Evolutionary conservation across 352 stramenopile genomes (phyloP).

Genomic region (Pythium phragmiticola): DNA sequence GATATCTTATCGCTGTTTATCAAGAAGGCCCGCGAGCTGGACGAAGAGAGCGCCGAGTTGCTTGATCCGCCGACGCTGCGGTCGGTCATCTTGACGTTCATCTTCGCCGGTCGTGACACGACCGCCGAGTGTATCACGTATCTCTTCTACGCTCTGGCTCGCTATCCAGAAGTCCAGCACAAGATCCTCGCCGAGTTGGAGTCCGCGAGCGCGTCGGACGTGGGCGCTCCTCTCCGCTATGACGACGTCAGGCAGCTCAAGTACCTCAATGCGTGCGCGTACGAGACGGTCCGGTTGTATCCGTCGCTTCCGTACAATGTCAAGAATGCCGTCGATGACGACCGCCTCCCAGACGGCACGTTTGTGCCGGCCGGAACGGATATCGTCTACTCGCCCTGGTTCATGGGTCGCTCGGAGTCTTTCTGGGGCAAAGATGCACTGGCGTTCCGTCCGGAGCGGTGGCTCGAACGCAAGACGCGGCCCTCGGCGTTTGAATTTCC

Average conservation of each 20-base stretch:
- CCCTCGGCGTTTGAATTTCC: slow-evolving; percentile 71
- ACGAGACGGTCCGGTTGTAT: slow-evolving; percentile 72
- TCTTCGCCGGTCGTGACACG: slow-evolving; percentile 86
- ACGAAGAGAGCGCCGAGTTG: slow-evolving; percentile 28
- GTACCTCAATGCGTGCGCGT: slow-evolving; percentile 71
- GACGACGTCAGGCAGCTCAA: slow-evolving; percentile 56
- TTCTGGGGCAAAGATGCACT: slow-evolving; percentile 54
- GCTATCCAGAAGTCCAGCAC: slow-evolving; percentile 49
- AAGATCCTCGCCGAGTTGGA: slow-evolving; percentile 58
- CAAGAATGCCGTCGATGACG: slow-evolving; percentile 60
- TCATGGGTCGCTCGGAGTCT: slow-evolving; percentile 58
- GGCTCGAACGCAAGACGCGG: slow-evolving; percentile 56
- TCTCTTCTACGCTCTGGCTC: slow-evolving; percentile 69
- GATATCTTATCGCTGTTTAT: slow-evolving; percentile 64
- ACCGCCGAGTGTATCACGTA: slow-evolving; percentile 76
- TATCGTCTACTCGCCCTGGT: slow-evolving; percentile 72
- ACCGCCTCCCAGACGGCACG: slow-evolving; percentile 66
- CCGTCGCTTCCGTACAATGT: slow-evolving; percentile 76
- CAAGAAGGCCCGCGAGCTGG: slow-evolving; percentile 45
- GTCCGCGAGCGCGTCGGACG: neutral
- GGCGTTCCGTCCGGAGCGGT: slow-evolving; percentile 65
- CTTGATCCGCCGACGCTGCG: slow-evolving; percentile 40
- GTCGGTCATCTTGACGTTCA: slow-evolving; percentile 74
- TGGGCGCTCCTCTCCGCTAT: slow-evolving; percentile 36
- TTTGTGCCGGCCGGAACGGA: slow-evolving; percentile 63